Evolutionary conservation across 2,329 filamentous ascomycete species (phyloP).

Genomic region (Phaeosphaeria sp.): DNA sequence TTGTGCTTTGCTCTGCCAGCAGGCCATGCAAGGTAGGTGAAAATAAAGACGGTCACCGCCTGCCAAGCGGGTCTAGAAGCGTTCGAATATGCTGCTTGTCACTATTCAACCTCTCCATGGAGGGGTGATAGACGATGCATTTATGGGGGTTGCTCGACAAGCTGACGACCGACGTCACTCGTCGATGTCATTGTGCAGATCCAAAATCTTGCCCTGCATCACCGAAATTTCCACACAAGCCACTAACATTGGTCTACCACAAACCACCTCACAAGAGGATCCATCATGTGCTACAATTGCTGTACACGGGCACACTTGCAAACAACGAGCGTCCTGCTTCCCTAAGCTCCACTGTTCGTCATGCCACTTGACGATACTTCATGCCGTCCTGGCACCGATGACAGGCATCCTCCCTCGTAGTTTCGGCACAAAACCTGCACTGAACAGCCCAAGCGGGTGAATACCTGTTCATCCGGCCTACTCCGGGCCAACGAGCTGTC

Average conservation of each 20-base stretch:
- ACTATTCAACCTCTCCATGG: conserved; percentile 16
- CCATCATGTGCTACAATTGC: background rate
- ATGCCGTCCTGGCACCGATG: background rate
- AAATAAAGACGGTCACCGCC: conserved; percentile 17
- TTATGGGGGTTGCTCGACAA: conserved; percentile 17
- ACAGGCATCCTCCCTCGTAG: conserved; percentile 13
- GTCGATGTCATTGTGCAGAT: conserved; percentile 3
- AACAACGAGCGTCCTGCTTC: background rate
- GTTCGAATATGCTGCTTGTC: conserved; percentile 34
- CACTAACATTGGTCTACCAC: background rate
- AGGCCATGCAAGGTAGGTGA: conserved; percentile 10
- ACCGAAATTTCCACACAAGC: background rate
- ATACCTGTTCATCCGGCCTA: conserved; percentile 21
- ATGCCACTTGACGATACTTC: background rate
- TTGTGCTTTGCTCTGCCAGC: conserved; percentile 26
- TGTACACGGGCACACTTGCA: background rate
- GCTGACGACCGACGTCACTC: conserved; percentile 10
- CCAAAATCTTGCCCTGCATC: background rate
- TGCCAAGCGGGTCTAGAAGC: conserved; percentile 45
- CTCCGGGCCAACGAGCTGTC: conserved; percentile 18
- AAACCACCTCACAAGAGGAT: background rate
- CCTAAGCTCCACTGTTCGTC: background rate
- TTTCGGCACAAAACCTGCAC: conserved; percentile 20
- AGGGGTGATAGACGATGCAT: conserved; percentile 27
- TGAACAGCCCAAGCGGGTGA: conserved; percentile 15